Percentiles rank a stretch among this genome's conserved stretches.
These are phyloP conservation scores for Komagataella phaffii DNA, from an alignment of 805 yeast species.

Conservation along the genomic window DNA sequence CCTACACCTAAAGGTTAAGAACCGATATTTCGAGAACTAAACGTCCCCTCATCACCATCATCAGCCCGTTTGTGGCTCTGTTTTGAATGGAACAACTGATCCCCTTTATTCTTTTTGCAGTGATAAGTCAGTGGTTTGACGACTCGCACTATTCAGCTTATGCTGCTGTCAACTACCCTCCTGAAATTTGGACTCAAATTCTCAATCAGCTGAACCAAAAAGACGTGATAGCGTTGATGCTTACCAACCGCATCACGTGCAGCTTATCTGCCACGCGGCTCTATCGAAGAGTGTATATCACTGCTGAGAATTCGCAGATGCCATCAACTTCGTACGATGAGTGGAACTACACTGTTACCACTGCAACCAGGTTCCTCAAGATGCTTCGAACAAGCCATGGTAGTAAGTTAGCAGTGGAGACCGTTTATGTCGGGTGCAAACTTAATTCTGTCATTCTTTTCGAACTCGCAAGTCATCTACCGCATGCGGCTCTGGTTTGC, in stretches of 20 bases:
- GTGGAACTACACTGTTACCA: background rate
- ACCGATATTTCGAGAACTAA: background rate
- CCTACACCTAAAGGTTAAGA: background rate
- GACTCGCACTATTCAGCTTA: background rate
- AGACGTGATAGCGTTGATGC: background rate
- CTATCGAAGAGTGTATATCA: background rate
- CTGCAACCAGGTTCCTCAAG: background rate
- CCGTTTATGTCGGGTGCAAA: background rate
- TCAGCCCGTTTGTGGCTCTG: background rate
- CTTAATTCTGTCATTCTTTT: background rate
- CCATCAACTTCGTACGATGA: background rate
- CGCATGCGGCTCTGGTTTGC: background rate
- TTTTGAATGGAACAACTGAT: background rate
- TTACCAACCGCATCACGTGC: background rate
- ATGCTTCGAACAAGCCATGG: background rate
- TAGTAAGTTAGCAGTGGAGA: background rate
- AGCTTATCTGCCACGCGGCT: background rate
- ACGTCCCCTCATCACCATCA: background rate
- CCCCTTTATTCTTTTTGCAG: background rate
- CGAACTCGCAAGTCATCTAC: background rate
- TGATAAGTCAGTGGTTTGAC: background rate
- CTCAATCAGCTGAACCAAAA: background rate
- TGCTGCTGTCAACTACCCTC: background rate
- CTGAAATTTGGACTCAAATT: background rate
- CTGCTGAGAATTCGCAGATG: background rate